Evolutionary conservation across 2,329 filamentous ascomycete genomes (phyloP).

Genomic region (Mycosphaerelloides madeirae): DNA sequence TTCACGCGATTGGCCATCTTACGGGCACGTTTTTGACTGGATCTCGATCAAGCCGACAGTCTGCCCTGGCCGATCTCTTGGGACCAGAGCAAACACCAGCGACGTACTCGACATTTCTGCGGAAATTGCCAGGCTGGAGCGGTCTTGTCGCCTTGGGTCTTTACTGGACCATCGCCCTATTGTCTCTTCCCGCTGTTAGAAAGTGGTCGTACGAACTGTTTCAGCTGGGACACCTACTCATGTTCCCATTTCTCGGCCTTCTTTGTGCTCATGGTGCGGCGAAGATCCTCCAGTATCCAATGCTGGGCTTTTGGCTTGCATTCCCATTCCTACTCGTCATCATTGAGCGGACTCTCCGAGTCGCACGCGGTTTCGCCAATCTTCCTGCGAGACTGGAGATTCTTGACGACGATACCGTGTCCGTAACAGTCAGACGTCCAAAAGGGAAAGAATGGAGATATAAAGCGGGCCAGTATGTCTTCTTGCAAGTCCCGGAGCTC

Average conservation of each 20-base stretch:
- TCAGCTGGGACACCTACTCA: conserved; percentile 53
- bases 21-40: conserved; percentile 51
- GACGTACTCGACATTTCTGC: conserved; percentile 46
- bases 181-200: conserved; percentile 50
- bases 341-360: conserved; percentile 44
- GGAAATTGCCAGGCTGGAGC: conserved; percentile 47
- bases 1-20: conserved; percentile 54
- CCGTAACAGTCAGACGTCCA: conserved; percentile 47
- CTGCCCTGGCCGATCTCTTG: conserved; percentile 42
- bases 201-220: conserved; percentile 54
- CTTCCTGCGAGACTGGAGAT: conserved; percentile 48
- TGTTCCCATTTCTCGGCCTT: conserved; percentile 55
- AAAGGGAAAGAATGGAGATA: conserved; percentile 49
- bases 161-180: conserved; percentile 47
- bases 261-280: conserved; percentile 53
- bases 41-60: conserved; percentile 42
- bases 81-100: conserved; percentile 43
- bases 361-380: conserved; percentile 45
- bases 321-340: conserved; percentile 51
- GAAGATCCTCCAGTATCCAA: conserved; percentile 49
- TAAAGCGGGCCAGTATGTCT: conserved; percentile 55
- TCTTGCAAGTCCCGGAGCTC: conserved; percentile 51
- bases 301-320: conserved; percentile 55
- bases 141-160: conserved; percentile 47
- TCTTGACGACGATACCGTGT: conserved; percentile 51